phyloP scores from a whole-genome alignment of 148 eudicot species.

The Heliosperma pusillum region DNA sequence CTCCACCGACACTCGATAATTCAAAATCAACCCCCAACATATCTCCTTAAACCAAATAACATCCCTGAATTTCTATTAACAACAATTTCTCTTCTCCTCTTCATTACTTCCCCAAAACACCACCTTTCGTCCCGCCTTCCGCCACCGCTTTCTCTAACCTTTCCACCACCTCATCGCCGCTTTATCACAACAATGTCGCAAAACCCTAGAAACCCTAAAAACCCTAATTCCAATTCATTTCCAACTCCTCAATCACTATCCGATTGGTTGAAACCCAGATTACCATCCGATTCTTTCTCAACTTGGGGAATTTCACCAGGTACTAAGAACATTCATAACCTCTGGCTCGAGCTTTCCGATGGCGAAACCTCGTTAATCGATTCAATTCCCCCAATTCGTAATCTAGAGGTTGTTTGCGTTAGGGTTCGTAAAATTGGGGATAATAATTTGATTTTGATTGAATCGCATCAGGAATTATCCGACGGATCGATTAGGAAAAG shows the following conservation, averaged over 20 bases:
- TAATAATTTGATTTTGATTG: slow-evolving; percentile 38
- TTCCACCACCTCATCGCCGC: slow-evolving; percentile 20
- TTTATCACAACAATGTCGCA: slow-evolving; percentile 15
- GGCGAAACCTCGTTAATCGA: slow-evolving; percentile 74
- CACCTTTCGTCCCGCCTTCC: slow-evolving; percentile 20
- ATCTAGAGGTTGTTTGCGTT: slow-evolving; percentile 62
- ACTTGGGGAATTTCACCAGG: slow-evolving; percentile 90
- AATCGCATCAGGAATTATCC: slow-evolving; percentile 76
- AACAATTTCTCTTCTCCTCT: slow-evolving; percentile 61
- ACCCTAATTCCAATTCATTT: slow-evolving; percentile 19
- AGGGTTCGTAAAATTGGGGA: slow-evolving; percentile 23
- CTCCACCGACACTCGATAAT: slow-evolving; percentile 21
- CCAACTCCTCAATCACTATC: slow-evolving; percentile 48
- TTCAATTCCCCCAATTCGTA: slow-evolving; percentile 64
- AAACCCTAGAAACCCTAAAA: slow-evolving; percentile 25
- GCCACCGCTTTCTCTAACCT: background rate
- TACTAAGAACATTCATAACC: slow-evolving; percentile 80
- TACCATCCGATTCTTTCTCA: slow-evolving; percentile 67
- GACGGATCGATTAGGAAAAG: slow-evolving; percentile 60
- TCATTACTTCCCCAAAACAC: slow-evolving; percentile 59
- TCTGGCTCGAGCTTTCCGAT: slow-evolving; percentile 79
- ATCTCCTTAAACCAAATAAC: slow-evolving; percentile 13
- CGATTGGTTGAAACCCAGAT: slow-evolving; percentile 70
- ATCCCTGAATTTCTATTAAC: slow-evolving; percentile 70
- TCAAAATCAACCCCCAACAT: background rate